Conservation (phyloP, 768 basidiomycete genomes). For the Mycena haematopus region DNA sequence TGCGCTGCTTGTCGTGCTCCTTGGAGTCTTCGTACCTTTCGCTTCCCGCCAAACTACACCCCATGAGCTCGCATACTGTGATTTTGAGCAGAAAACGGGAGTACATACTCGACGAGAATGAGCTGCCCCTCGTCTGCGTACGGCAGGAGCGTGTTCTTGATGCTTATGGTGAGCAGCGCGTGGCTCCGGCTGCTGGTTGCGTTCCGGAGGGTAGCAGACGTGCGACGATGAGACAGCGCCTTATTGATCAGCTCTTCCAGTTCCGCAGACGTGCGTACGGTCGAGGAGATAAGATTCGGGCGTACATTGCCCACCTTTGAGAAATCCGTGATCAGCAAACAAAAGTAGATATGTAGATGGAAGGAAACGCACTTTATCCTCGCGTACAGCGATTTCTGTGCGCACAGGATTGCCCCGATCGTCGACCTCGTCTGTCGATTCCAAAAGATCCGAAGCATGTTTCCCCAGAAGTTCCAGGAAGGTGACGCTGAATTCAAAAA, state of each 20-base stretch:
- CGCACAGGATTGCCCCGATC: conserved; percentile 35
- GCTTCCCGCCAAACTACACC: conserved; percentile 40
- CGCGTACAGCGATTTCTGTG: conserved; percentile 37
- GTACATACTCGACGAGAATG: conserved; percentile 43
- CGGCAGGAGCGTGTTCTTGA: conserved; percentile 41
- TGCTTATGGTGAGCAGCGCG: conserved; percentile 40
- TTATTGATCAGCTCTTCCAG: conserved; percentile 40
- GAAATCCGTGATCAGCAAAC: not conserved
- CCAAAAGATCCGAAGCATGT: conserved; percentile 38
- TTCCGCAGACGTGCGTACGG: conserved; percentile 37
- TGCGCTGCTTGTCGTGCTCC: conserved; percentile 42
- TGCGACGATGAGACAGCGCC: conserved; percentile 37
- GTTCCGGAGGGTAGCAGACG: conserved; percentile 39
- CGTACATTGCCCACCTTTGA: conserved; percentile 36
- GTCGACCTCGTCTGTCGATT: conserved; percentile 32
- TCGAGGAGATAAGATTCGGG: conserved; percentile 36
- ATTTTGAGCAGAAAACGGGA: not conserved
- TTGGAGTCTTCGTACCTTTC: conserved; percentile 46
- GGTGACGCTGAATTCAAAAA: conserved; percentile 41
- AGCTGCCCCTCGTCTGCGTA: conserved; percentile 43
- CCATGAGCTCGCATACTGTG: no score
- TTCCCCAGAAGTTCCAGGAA: conserved; percentile 44
- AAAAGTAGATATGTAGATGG: not conserved
- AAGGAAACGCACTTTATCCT: conserved; percentile 37
- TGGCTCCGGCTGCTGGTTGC: conserved; percentile 42